A percentile compares a stretch with the other conserved stretches of the same genome.
Conservation (phyloP, 331 rosid species). For the Erythrophleum ivorense region DNA sequence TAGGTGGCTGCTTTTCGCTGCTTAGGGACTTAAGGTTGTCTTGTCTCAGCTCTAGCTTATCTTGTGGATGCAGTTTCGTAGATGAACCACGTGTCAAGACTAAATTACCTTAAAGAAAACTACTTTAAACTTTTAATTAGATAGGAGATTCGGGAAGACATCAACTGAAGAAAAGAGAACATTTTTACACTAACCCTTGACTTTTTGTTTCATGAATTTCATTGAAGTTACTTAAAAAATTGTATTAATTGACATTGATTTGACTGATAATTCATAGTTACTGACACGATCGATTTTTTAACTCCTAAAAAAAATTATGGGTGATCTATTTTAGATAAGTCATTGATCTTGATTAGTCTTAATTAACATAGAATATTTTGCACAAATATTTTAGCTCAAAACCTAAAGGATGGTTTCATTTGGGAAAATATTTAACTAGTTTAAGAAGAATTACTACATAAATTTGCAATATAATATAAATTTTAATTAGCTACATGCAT, state of each 20-base stretch:
- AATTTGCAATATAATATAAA: no score
- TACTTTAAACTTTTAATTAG: neutral
- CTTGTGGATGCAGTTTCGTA: neutral
- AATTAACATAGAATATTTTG: neutral
- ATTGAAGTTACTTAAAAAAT: neutral
- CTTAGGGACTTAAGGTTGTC: neutral
- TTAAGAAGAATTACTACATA: neutral
- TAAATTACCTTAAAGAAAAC: neutral
- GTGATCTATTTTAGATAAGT: neutral
- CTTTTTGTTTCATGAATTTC: neutral
- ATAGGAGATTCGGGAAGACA: neutral
- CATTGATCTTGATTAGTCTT: neutral
- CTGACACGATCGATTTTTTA: no score
- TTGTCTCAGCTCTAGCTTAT: neutral
- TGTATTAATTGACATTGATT: no score
- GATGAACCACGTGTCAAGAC: neutral
- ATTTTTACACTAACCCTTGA: neutral
- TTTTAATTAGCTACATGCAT: neutral
- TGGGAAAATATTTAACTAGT: no score
- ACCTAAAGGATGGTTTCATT: no score
- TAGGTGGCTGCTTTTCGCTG: neutral
- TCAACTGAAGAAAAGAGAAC: no score
- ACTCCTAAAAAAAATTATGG: neutral
- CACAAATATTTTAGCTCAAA: neutral
- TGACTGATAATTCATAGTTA: no score